These are phyloP conservation scores for Chaetomium fimeti DNA, from an alignment of 495 filamentous ascomycete genomes.

Conservation along the genomic window DNA sequence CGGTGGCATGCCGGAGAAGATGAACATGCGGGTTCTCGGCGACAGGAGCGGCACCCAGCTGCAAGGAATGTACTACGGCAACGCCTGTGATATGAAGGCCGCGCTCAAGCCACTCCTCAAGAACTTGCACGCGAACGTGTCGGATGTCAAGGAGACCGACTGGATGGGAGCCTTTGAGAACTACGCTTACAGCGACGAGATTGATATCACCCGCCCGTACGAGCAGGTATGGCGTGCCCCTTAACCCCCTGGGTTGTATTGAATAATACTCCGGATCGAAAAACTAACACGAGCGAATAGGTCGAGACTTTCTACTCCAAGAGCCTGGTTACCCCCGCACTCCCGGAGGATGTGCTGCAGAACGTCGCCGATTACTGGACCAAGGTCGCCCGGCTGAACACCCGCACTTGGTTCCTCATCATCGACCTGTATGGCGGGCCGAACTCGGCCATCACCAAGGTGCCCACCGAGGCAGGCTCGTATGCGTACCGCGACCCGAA, in stretches of 20 bases:
- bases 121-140: conserved; percentile 35
- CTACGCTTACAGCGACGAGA: conserved; percentile 42
- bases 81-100: conserved; percentile 34
- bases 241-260: not conserved
- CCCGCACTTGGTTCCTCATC: conserved; percentile 46
- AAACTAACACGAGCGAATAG: not conserved
- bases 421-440: conserved; percentile 47
- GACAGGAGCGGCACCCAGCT: conserved; percentile 42
- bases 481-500: conserved; percentile 41
- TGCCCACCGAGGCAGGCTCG: conserved; percentile 32
- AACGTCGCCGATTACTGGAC: conserved; percentile 46
- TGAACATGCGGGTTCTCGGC: conserved; percentile 47
- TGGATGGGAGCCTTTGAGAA: conserved; percentile 46
- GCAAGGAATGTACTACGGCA: conserved; percentile 45
- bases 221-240: conserved; percentile 32
- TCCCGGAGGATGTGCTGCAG: conserved; percentile 36
- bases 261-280: too few relatives aligned
- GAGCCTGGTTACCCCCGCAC: conserved; percentile 42
- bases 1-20: conserved; percentile 43
- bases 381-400: conserved; percentile 37
- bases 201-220: conserved; percentile 47
- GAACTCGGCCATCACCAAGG: conserved; percentile 44
- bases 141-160: conserved; percentile 39
- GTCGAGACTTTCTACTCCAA: conserved; percentile 48
- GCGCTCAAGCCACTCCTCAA: conserved; percentile 42